Conservation (phyloP, 2,329 filamentous ascomycete species). For the Myriosclerotinia duriaeana region DNA sequence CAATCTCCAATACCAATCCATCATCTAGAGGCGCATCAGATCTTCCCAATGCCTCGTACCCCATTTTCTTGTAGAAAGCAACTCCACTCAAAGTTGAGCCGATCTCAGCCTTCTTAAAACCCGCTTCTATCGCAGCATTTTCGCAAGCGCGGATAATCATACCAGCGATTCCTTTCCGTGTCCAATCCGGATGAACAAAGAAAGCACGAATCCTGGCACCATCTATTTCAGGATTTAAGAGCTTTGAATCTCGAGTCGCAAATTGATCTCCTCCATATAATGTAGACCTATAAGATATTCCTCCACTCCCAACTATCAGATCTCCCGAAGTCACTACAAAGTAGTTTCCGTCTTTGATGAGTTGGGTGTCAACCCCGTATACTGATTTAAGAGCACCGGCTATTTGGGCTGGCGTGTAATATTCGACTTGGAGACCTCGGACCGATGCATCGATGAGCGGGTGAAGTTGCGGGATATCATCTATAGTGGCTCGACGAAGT, state of each 20-base stretch:
- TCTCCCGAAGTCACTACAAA: slow-evolving; percentile 22
- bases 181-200: slow-evolving; percentile 29
- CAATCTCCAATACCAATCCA: slow-evolving; percentile 27
- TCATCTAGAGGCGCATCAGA: slow-evolving; percentile 24
- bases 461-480: slow-evolving; percentile 28
- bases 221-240: slow-evolving; percentile 25
- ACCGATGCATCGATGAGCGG: slow-evolving; percentile 29
- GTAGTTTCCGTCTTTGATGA: slow-evolving; percentile 29
- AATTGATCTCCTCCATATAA: slow-evolving; percentile 30
- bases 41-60: slow-evolving; percentile 26
- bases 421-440: slow-evolving; percentile 24
- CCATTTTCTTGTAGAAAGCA: slow-evolving; percentile 27
- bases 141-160: slow-evolving; percentile 26
- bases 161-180: slow-evolving; percentile 24
- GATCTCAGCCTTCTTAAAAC: slow-evolving; percentile 28
- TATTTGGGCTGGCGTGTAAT: slow-evolving; percentile 27
- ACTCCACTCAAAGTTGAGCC: slow-evolving; percentile 28
- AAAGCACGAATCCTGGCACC: slow-evolving; percentile 29
- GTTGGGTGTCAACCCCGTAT: slow-evolving; percentile 28
- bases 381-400: slow-evolving; percentile 25
- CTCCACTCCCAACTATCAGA: slow-evolving; percentile 26
- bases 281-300: slow-evolving; percentile 28
- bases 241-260: slow-evolving; percentile 21
- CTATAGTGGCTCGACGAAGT: slow-evolving; percentile 27
- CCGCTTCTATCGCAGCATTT: slow-evolving; percentile 23